Conservation (phyloP, 805 yeast genomes). For the Ogataea sp. region DNA sequence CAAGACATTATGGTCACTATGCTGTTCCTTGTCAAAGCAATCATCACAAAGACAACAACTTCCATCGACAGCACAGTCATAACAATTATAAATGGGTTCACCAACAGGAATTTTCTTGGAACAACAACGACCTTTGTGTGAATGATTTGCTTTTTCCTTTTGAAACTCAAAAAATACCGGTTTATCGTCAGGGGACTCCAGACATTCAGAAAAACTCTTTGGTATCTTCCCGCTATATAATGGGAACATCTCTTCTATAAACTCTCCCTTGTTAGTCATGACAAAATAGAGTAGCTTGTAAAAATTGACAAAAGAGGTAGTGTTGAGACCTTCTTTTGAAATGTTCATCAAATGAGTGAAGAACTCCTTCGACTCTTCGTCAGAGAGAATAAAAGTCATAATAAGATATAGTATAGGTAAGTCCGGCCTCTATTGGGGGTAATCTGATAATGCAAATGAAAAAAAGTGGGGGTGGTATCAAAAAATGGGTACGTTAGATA, state of each 20-base stretch:
- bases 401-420: not conserved
- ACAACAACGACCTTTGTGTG: constrained; percentile 59
- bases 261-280: not conserved
- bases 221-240: not conserved
- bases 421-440: not conserved
- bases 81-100: constrained; percentile 65
- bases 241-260: not conserved
- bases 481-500: not conserved
- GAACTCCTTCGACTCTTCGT: not conserved
- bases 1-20: constrained; percentile 54
- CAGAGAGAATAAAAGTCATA: not conserved
- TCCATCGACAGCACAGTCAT: constrained; percentile 69
- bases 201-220: not conserved
- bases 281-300: not conserved
- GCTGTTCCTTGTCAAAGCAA: constrained; percentile 68
- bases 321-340: not conserved
- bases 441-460: too few species aligned
- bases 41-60: constrained; percentile 71
- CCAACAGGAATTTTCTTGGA: constrained; percentile 53
- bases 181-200: not conserved
- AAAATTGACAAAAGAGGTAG: not conserved
- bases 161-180: not conserved
- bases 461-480: too few species aligned
- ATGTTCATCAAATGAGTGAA: not conserved
- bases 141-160: constrained; percentile 9